Base-by-base conservation (phyloP, 257 asterid genomes). In the Petrea volubilis region DNA sequence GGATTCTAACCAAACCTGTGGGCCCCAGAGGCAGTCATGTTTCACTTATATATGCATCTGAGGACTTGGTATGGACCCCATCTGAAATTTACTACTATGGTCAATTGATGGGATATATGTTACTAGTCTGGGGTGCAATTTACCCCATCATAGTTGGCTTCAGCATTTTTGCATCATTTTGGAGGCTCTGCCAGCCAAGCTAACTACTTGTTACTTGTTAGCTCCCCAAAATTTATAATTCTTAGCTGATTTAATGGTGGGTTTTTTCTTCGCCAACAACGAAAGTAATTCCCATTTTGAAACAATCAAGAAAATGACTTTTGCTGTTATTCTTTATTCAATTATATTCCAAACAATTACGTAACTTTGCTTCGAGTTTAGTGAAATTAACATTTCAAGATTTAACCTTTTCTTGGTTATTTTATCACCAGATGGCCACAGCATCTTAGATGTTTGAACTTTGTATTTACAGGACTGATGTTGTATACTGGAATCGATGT, bases 1-100 rank as follows among this genome's bases (percentile, higher is more conserved):
- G 53, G 61, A 29, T 47, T 60, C 66, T 52, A 66, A 72, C 77
- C 72, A 81, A 73, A 72, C 56, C 49, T 55, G 86, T 80, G 87
- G 83, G n/a, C 77, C 84, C 85, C 46, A 47, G 72, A 53, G 68
- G 14, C 40, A 40, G 44, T 31, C 56, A 73, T 57, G 53, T 31
- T 38, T 72, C 29, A 28, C n/a, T 63, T 70, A 56, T 53, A 77
- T 74, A 59, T 64, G 79, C 50, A 65, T 57, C 67, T 52, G 60
- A 69, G 31, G 33, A 57, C 27, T 28, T 52, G 71, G 85, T 62
- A 68, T 38, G 77, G 83, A 69, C 67, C 81, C 80, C 64, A 41
- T 12, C 4, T 63, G 25, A 23, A 41, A 60, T 7, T 60, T 21
- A n/a, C 41, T 31, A 23, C 3, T 47, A 62, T 18, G 38, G 9